Conservation (phyloP, 768 basidiomycete species). For the Leccinum arenicola region DNA sequence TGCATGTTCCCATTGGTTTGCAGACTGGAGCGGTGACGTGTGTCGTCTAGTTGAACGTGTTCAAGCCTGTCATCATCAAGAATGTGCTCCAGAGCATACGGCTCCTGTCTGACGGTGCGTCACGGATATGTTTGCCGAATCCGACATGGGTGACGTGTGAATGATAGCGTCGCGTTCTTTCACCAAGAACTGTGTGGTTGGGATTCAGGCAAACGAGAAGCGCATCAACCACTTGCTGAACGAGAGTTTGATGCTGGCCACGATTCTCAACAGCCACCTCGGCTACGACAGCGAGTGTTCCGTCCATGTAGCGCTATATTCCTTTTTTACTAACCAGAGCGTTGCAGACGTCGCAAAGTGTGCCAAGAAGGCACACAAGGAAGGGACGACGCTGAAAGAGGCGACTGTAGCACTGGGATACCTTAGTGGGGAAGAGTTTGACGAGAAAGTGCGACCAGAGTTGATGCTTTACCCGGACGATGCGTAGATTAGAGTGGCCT, state of each 20-base stretch:
- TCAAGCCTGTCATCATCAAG: constrained; percentile 99
- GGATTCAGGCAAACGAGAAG: constrained; percentile 95
- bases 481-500: constrained; percentile 21
- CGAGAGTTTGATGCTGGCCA: constrained; percentile 97
- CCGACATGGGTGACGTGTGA: constrained; percentile 9
- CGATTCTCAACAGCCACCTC: constrained; percentile 91
- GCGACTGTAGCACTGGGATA: constrained; percentile 87
- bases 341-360: constrained; percentile 89
- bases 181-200: constrained; percentile 95
- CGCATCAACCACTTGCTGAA: constrained; percentile 85
- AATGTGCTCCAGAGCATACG: constrained; percentile 96
- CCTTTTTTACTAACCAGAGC: constrained; percentile 9
- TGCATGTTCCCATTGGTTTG: constrained; percentile 16
- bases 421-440: constrained; percentile 88
- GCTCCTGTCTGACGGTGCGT: constrained; percentile 82
- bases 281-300: constrained; percentile 91
- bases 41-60: constrained; percentile 82
- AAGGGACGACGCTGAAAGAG: constrained; percentile 94
- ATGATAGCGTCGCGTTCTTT: constrained; percentile 79
- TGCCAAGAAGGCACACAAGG: constrained; percentile 99
- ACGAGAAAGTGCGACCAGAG: constrained; percentile 89
- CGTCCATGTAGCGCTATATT: neutral
- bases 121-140: constrained; percentile 1
- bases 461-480: constrained; percentile 81
- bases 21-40: constrained; percentile 9